Conservation (phyloP, 1,284 basidiomycete genomes). For the Leccinum griseonigrum region DNA sequence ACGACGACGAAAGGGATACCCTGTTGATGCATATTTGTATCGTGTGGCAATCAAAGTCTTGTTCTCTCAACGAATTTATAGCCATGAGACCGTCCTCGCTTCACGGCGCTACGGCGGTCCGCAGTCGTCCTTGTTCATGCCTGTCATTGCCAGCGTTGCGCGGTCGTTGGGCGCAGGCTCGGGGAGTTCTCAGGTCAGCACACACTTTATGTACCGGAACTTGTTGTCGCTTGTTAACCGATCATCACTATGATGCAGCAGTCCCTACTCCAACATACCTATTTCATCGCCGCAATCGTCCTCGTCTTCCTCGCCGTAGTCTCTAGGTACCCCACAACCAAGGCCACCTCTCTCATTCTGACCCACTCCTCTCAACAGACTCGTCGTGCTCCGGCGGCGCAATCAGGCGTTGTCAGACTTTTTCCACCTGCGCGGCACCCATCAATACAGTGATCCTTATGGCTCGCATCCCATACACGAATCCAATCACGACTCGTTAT, state of each 20-base stretch:
- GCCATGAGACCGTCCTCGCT: background rate
- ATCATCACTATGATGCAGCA: constrained; percentile 12
- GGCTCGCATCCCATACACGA: constrained; percentile 1
- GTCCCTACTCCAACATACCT: constrained; percentile 23
- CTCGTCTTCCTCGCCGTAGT: constrained; percentile 20
- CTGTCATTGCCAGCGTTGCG: constrained; percentile 1
- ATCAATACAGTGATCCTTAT: constrained; percentile 1
- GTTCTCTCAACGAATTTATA: background rate
- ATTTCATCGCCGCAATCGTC: constrained; percentile 21
- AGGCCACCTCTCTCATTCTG: background rate
- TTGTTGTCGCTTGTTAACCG: background rate
- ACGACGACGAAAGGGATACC: constrained; percentile 11
- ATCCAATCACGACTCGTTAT: constrained; percentile 7
- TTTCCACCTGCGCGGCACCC: constrained; percentile 11
- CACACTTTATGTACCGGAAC: background rate
- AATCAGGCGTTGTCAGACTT: constrained; percentile 21
- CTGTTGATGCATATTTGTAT: constrained; percentile 21
- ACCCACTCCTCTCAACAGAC: constrained; percentile 6
- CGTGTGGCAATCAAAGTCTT: constrained; percentile 15
- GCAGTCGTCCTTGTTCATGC: constrained; percentile 12
- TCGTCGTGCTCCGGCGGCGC: constrained; percentile 24
- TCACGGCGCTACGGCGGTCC: background rate
- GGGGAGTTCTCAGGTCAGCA: constrained; percentile 20
- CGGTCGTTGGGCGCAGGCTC: constrained; percentile 1
- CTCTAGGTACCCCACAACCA: constrained; percentile 16